Conservation (phyloP, 768 basidiomycete genomes). For the Panaeolus cyanescens region DNA sequence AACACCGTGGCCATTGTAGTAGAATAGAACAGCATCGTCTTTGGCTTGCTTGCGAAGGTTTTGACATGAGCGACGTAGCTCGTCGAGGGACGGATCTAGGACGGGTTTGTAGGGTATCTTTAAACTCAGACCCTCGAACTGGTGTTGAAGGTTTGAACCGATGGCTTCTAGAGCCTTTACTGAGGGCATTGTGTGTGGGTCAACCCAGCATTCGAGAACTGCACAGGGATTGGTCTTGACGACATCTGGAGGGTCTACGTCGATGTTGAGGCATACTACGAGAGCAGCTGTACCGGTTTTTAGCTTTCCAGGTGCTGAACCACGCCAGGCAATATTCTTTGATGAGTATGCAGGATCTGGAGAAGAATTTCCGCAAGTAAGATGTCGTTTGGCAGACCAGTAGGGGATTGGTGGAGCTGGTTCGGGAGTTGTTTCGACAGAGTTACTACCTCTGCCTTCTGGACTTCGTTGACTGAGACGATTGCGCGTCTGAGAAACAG, state of each 20-base stretch:
- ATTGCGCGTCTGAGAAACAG: slow-evolving; percentile 29
- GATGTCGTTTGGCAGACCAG: slow-evolving; percentile 88
- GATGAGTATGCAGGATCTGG: slow-evolving; percentile 67
- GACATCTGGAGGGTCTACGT: slow-evolving; percentile 96
- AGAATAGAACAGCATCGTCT: slow-evolving; percentile 92
- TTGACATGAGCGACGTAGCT: slow-evolving; percentile 85
- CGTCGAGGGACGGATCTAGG: slow-evolving; percentile 93
- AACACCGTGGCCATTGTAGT: slow-evolving; percentile 99
- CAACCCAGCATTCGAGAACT: slow-evolving; percentile 95
- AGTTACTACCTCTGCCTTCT: slow-evolving; percentile 41
- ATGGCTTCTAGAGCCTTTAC: slow-evolving; percentile 94
- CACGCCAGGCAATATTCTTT: slow-evolving; percentile 78
- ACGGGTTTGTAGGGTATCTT: slow-evolving; percentile 95
- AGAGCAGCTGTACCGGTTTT: slow-evolving; percentile 90
- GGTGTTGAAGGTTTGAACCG: slow-evolving; percentile 89
- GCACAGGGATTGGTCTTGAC: slow-evolving; percentile 98
- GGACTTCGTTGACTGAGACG: slow-evolving; percentile 31
- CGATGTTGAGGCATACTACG: slow-evolving; percentile 94
- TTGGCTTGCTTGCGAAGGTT: slow-evolving; percentile 85
- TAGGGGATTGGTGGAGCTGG: slow-evolving; percentile 70
- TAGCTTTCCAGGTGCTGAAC: slow-evolving; percentile 77
- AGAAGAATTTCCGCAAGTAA: slow-evolving; percentile 85
- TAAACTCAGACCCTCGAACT: slow-evolving; percentile 93
- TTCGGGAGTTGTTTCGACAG: slow-evolving; percentile 48
- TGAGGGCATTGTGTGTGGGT: slow-evolving; percentile 89